These are phyloP conservation scores for Tuctoria greenei DNA, from an alignment of 176 grass and related monocot genomes.

Conservation along the genomic window DNA sequence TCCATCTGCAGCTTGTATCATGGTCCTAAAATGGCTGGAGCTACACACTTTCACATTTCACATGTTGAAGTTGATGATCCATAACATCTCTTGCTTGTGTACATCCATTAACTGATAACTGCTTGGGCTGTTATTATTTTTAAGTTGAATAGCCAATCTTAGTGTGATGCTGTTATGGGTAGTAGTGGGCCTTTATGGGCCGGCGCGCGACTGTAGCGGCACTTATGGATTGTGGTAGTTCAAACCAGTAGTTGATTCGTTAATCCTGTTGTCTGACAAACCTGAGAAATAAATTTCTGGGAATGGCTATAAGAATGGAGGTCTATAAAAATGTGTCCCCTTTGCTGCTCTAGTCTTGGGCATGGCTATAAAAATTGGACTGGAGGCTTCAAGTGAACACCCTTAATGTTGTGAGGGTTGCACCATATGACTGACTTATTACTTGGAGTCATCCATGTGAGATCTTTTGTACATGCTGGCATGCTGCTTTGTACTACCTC, in stretches of 20 bases:
- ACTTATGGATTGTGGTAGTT: not conserved
- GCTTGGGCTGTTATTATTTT: not conserved
- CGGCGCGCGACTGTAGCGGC: too few relatives aligned
- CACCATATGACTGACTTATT: not conserved
- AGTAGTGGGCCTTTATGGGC: too few relatives aligned
- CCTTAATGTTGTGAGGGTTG: not conserved
- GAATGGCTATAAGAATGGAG: not conserved
- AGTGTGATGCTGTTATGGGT: too few relatives aligned
- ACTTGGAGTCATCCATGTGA: not conserved
- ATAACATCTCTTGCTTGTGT: not conserved
- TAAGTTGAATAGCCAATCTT: conserved; percentile 8
- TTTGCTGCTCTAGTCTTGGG: not conserved
- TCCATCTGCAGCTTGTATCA: not conserved
- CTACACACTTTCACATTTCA: not conserved
- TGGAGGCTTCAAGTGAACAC: not conserved
- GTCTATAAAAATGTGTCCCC: not conserved
- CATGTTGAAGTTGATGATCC: not conserved
- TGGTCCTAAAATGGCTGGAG: not conserved
- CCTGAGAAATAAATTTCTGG: not conserved
- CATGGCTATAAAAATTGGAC: not conserved
- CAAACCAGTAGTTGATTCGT: conserved; percentile 14
- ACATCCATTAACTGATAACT: conserved; percentile 14
- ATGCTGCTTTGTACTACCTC: not conserved
- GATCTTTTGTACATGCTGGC: not conserved
- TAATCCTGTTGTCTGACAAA: conserved; percentile 11